Base-by-base conservation (phyloP, 2,329 filamentous ascomycete species). In the Aureobasidium sp. region DNA sequence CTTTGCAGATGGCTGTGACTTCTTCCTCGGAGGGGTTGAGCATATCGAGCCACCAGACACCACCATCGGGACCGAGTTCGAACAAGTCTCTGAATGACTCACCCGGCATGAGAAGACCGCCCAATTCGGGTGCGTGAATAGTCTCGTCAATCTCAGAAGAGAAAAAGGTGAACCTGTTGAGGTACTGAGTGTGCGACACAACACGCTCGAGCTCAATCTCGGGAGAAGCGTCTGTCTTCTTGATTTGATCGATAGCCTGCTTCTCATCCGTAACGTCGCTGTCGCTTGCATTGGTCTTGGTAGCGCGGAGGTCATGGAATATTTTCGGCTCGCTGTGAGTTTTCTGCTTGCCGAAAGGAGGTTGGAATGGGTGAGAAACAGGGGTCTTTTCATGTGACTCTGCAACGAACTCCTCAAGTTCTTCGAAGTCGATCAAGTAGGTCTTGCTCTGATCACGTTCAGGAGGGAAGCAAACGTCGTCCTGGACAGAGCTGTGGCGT, bases 11-110 rank as follows among this genome's bases (percentile, higher is more conserved):
- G 34, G 87, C 87, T 47, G 87, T 86, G 25, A 96, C 86, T 73
- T 97, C 94, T 63, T 93, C 91, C 70, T 92, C 89, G 1, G 88
- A 92, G 1, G 93, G 91, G 67, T 90, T 91, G 72, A 93, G 88
- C 72, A 97, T 88, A 70, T 99, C 96, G 55, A 99, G 81, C 94
- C 94, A 99, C 92, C 93, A 99, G n/a, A 96, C 92, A 69, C 93
- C 93, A 68, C 91, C 82, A 37, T 85, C 81, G 2, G 81, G 80
- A 37, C 83, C 83, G 39, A 86, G 79, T 67, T 86, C 85, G 72
- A 99, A 99, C 11, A 99, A 84, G 62, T 91, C 91, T 36, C 90
- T 87, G 68, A 97, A 89, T 62, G 88, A 89, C 73, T 97, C 94
- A 9, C 91, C 93, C 2, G 92, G 91, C 62, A 96, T 85, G 5